Evolutionary conservation across 305 asterid species (phyloP).

Genomic region (Solanum aculeatissimum): DNA sequence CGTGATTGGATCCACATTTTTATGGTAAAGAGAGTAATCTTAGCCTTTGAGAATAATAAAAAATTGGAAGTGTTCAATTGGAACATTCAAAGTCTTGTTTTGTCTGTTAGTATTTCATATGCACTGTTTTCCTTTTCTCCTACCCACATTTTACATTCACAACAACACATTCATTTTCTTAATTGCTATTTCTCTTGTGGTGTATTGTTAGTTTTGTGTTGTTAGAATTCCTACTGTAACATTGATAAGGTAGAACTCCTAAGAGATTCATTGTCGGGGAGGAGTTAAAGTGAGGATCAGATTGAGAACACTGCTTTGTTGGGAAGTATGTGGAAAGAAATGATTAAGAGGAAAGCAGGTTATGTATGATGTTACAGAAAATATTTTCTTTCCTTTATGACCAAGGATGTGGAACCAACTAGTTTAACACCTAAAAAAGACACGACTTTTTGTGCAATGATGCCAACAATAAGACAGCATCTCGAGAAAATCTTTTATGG

Average conservation of each 20-base stretch:
- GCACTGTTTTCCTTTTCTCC: not conserved
- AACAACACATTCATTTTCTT: not conserved
- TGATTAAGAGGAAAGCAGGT: not conserved
- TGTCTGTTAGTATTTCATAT: not conserved
- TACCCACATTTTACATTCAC: not conserved
- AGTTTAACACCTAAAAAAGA: not conserved
- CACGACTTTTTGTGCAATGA: not conserved
- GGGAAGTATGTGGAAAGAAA: not conserved
- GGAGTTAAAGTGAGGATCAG: not conserved
- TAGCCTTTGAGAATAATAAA: too few relatives aligned
- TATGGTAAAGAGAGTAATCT: too few relatives aligned
- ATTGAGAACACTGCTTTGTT: not conserved
- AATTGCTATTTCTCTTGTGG: not conserved
- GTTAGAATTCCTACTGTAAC: not conserved
- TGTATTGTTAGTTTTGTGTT: not conserved
- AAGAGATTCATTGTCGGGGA: not conserved
- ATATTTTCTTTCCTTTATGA: not conserved
- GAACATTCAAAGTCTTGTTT: not conserved
- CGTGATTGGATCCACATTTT: too few relatives aligned
- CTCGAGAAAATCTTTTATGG: not conserved
- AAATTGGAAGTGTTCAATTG: too few relatives aligned
- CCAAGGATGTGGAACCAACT: not conserved
- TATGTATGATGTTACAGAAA: not conserved
- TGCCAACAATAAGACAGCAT: not conserved
- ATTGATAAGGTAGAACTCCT: not conserved